phyloP scores from a whole-genome alignment of 2,329 filamentous ascomycete species.

The Aspergillus floridensis region DNA sequence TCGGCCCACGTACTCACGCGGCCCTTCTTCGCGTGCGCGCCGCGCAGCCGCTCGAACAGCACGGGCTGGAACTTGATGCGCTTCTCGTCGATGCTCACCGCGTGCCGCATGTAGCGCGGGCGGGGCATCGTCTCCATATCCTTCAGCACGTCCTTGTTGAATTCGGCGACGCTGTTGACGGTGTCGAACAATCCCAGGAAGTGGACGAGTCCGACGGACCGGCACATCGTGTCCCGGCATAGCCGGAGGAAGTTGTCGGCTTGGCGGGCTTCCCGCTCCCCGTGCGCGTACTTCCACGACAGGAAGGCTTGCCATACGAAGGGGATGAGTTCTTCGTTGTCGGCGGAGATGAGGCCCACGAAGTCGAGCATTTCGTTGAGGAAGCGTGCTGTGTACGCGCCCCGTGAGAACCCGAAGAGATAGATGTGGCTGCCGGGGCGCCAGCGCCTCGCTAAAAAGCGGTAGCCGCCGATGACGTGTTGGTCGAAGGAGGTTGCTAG shows the following conservation, averaged over 20 bases:
- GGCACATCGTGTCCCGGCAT: constrained; percentile 19
- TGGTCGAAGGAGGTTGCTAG: constrained; percentile 19
- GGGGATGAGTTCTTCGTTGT: constrained; percentile 22
- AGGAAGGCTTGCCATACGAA: constrained; percentile 20
- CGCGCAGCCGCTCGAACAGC: constrained; percentile 13
- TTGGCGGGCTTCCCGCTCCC: not conserved
- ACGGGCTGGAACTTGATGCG: constrained; percentile 49
- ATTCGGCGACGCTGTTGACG: constrained; percentile 25
- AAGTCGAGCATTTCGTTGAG: constrained; percentile 25
- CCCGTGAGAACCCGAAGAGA: constrained; percentile 26
- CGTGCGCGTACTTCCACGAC: constrained; percentile 16
- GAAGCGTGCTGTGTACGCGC: constrained; percentile 25
- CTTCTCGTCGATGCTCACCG: constrained; percentile 54
- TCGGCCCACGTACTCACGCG: constrained; percentile 23
- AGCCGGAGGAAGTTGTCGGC: constrained; percentile 9
- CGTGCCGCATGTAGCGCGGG: constrained; percentile 51
- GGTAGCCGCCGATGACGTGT: constrained; percentile 22
- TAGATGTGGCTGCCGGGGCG: constrained; percentile 17
- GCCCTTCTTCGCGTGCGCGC: not conserved
- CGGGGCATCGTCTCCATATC: constrained; percentile 21
- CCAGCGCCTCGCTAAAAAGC: constrained; percentile 21
- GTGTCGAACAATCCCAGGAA: constrained; percentile 29
- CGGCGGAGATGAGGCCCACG: constrained; percentile 18
- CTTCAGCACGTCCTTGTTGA: constrained; percentile 17
- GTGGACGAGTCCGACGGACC: constrained; percentile 15